phyloP scores from a whole-genome alignment of 305 asterid species.

The Fraxinus nigra region DNA sequence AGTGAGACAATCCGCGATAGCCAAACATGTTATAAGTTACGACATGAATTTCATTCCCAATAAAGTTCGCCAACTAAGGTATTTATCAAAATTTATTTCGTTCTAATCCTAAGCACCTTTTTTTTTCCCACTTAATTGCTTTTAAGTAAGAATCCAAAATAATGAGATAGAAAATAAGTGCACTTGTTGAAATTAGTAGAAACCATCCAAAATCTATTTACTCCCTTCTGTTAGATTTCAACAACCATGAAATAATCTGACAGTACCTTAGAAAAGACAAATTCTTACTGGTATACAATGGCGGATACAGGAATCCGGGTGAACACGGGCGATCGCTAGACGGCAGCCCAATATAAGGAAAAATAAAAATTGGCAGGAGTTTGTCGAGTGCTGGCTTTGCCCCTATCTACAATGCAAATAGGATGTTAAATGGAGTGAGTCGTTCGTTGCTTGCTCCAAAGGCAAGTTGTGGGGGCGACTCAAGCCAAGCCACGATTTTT shows the following conservation, averaged over 20 bases:
- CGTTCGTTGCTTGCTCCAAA: neutral
- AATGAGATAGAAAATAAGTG: neutral
- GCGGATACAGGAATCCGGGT: too few relatives aligned
- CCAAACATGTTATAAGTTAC: neutral
- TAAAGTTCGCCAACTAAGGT: neutral
- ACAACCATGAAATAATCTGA: neutral
- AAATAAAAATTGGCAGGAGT: too few relatives aligned
- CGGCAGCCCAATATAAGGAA: too few relatives aligned
- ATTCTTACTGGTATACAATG: neutral
- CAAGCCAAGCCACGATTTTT: neutral
- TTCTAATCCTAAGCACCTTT: neutral
- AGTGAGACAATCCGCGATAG: neutral
- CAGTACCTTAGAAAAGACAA: neutral
- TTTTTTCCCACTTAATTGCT: neutral
- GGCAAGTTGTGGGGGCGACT: neutral
- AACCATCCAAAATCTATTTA: neutral
- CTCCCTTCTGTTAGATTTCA: neutral
- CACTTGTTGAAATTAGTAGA: neutral
- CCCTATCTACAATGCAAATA: neutral
- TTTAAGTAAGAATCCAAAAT: neutral
- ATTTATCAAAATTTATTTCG: neutral
- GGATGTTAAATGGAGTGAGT: neutral
- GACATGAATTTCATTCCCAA: neutral
- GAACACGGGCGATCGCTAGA: too few relatives aligned
- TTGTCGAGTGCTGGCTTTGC: too few relatives aligned